Conservation (phyloP, 2,329 filamentous ascomycete species). For the Fusarium miscanthi region DNA sequence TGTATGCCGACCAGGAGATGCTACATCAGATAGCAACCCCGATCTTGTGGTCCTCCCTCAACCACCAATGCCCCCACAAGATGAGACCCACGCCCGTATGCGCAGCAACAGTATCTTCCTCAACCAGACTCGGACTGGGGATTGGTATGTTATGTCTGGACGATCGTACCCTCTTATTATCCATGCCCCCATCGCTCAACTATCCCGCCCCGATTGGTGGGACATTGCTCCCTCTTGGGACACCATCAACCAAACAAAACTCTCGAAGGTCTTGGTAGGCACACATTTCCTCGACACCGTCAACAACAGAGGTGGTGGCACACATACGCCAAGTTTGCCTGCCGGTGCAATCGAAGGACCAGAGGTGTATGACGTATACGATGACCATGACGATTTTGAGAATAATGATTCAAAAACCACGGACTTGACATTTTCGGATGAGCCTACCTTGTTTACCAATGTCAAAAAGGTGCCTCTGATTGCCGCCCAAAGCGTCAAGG, state of each 20-base stretch:
- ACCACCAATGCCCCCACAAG: constrained; percentile 72
- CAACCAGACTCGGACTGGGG: constrained; percentile 85
- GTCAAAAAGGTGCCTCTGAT: constrained; percentile 63
- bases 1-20: constrained; percentile 78
- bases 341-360: constrained; percentile 47
- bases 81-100: constrained; percentile 62
- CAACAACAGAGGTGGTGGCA: constrained; percentile 44
- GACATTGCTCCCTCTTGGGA: constrained; percentile 56
- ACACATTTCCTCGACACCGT: constrained; percentile 70
- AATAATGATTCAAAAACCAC: constrained; percentile 47
- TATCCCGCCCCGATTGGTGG: constrained; percentile 60
- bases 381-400: constrained; percentile 45
- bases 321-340: constrained; percentile 54
- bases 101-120: constrained; percentile 79
- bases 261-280: constrained; percentile 74
- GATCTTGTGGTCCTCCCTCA: constrained; percentile 89
- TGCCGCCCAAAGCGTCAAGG: constrained; percentile 61
- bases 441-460: constrained; percentile 60
- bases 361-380: constrained; percentile 6
- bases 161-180: constrained; percentile 86
- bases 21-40: constrained; percentile 71
- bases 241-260: constrained; percentile 56
- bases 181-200: constrained; percentile 65
- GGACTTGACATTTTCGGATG: constrained; percentile 47
- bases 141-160: constrained; percentile 95